Percentiles rank a stretch among this genome's conserved stretches.
Conservation (phyloP, 1,284 basidiomycete genomes). For the Rhodotorula mucilaginosa region DNA sequence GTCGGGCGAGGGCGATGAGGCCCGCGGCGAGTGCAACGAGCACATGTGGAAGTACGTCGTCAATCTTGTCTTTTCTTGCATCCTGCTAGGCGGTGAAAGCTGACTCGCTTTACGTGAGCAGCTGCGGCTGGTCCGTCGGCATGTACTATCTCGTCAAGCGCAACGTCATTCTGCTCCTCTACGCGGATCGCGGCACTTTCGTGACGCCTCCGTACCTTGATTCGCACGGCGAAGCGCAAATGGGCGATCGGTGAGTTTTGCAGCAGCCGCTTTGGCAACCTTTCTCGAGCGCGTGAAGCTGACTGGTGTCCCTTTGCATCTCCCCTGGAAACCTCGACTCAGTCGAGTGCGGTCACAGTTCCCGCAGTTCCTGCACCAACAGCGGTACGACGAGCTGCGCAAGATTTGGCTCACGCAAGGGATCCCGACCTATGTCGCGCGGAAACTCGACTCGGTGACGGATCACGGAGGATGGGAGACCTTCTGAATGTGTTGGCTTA, state of each 20-base stretch:
- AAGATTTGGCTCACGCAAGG: conserved; percentile 86
- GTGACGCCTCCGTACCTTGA: conserved; percentile 89
- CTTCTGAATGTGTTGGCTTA: conserved; percentile 53
- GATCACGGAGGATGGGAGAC: conserved; percentile 89
- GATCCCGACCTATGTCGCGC: conserved; percentile 83
- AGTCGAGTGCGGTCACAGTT: conserved; percentile 65
- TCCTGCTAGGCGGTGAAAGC: not conserved
- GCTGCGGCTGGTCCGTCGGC: conserved; percentile 85
- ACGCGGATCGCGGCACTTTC: conserved; percentile 84
- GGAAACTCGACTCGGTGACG: conserved; percentile 81
- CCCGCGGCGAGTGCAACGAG: conserved; percentile 86
- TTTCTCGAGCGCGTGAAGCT: not conserved
- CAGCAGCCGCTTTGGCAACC: not conserved
- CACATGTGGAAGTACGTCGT: conserved; percentile 82
- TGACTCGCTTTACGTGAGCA: conserved; percentile 47
- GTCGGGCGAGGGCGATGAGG: conserved; percentile 60
- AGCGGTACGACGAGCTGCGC: conserved; percentile 87
- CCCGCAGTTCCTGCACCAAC: conserved; percentile 79
- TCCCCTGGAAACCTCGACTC: not conserved
- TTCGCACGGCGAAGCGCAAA: conserved; percentile 88
- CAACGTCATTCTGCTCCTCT: conserved; percentile 88
- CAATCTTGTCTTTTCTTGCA: not conserved
- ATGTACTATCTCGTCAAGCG: conserved; percentile 89
- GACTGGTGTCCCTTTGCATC: no score
- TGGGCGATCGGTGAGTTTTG: conserved; percentile 74